These are phyloP conservation scores for Pichia inconspicua DNA, from an alignment of 1,139 yeast genomes.

Conservation along the genomic window DNA sequence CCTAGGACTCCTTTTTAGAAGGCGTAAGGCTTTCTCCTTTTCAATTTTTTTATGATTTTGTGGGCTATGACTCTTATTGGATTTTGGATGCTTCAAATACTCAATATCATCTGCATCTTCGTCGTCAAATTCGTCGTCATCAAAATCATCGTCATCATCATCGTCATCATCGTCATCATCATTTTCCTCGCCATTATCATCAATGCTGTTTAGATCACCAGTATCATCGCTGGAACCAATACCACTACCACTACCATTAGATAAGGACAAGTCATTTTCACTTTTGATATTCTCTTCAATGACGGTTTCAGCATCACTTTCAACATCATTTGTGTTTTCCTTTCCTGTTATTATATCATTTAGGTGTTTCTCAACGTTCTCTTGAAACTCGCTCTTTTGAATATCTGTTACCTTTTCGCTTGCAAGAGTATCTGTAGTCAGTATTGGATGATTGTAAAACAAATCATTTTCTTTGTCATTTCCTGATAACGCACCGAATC, in stretches of 20 bases:
- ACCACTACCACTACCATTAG: slow-evolving; percentile 1
- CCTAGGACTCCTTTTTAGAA: slow-evolving; percentile 6
- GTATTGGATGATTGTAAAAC: slow-evolving; percentile 3
- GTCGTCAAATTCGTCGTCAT: slow-evolving; percentile 3
- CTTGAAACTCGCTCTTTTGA: neutral
- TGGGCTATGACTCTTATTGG: neutral
- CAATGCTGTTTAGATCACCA: neutral
- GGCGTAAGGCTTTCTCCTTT: slow-evolving; percentile 5
- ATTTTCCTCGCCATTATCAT: neutral
- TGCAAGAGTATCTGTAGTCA: neutral
- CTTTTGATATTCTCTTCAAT: slow-evolving; percentile 9
- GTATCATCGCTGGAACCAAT: slow-evolving; percentile 3
- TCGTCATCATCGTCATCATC: slow-evolving; percentile 1
- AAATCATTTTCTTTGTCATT: slow-evolving; percentile 2
- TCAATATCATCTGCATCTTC: slow-evolving; percentile 1
- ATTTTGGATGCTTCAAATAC: neutral
- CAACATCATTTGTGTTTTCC: slow-evolving; percentile 1
- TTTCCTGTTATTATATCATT: slow-evolving; percentile 7
- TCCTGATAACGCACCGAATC: slow-evolving; percentile 3
- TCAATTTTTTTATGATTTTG: neutral
- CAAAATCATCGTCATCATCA: slow-evolving; percentile 1
- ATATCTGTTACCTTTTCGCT: neutral
- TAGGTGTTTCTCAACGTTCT: slow-evolving; percentile 4
- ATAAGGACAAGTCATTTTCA: neutral
- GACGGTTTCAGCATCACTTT: slow-evolving; percentile 24